Conservation (phyloP, 176 grass and related monocot species). For the Avena sativa region DNA sequence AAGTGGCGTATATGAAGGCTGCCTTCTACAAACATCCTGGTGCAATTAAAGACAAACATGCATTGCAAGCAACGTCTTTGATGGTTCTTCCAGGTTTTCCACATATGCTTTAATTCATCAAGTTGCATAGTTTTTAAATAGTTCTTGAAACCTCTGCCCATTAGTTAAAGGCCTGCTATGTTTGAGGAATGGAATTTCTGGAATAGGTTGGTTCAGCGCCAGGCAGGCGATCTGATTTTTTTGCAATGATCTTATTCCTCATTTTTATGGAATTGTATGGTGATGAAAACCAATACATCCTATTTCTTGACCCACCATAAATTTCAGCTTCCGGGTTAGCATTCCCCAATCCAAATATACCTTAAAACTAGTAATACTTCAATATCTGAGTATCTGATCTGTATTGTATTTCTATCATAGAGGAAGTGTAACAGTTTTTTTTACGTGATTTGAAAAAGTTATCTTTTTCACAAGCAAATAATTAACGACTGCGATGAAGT, state of each 20-base stretch:
- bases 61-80: slow-evolving; percentile 67
- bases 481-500: slow-evolving; percentile 10
- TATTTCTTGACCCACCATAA: slow-evolving; percentile 28
- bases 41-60: slow-evolving; percentile 78
- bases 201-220: slow-evolving; percentile 15
- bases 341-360: slow-evolving; percentile 35
- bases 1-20: slow-evolving; percentile 92
- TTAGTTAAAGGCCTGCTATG: slow-evolving; percentile 15
- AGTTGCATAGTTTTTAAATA: slow-evolving; percentile 34
- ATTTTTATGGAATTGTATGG: slow-evolving; percentile 13
- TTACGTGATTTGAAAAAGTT: neutral
- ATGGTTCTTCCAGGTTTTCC: slow-evolving; percentile 76
- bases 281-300: neutral
- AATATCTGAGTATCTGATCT: slow-evolving; percentile 11
- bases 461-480: neutral
- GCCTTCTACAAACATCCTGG: slow-evolving; percentile 81
- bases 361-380: slow-evolving; percentile 19
- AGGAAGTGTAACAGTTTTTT: slow-evolving; percentile 1
- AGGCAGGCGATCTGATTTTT: slow-evolving; percentile 4
- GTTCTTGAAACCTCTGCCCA: neutral
- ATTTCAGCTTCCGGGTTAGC: slow-evolving; percentile 16
- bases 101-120: slow-evolving; percentile 35
- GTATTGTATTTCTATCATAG: neutral
- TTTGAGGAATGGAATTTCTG: slow-evolving; percentile 14
- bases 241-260: neutral